These are phyloP conservation scores for Heracleum sosnowskyi DNA, from an alignment of 129 eudicot genomes.

Conservation along the genomic window DNA sequence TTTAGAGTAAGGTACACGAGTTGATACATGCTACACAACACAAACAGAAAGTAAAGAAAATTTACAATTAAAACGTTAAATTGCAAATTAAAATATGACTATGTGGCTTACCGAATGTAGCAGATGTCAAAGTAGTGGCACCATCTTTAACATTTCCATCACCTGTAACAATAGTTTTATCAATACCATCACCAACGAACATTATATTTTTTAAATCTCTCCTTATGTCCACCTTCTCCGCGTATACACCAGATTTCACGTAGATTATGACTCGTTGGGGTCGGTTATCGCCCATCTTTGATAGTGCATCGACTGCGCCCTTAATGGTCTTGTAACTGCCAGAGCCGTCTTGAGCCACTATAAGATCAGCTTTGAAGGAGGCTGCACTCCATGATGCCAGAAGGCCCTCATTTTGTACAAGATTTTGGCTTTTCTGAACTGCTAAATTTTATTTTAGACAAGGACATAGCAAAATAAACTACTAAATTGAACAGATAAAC, in stretches of 20 bases:
- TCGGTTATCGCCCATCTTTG: conserved; percentile 14
- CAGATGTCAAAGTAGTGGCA: conserved; percentile 35
- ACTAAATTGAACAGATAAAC: background rate
- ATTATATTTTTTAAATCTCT: conserved; percentile 31
- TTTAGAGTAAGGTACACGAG: too few species aligned
- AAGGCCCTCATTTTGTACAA: conserved; percentile 8
- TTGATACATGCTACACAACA: background rate
- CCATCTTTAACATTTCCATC: conserved; percentile 35
- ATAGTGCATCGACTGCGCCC: conserved; percentile 28
- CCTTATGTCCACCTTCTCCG: conserved; percentile 38
- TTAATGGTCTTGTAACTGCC: conserved; percentile 33
- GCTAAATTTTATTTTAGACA: background rate
- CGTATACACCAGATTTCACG: conserved; percentile 45
- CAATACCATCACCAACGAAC: conserved; percentile 55
- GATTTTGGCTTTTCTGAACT: background rate
- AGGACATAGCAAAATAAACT: background rate
- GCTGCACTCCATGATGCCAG: conserved; percentile 42
- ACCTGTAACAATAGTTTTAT: conserved; percentile 38
- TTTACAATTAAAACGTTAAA: background rate
- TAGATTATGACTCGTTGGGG: conserved; percentile 23
- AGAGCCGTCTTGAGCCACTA: conserved; percentile 53
- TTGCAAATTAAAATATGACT: background rate
- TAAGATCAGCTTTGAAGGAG: conserved; percentile 33
- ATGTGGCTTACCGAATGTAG: conserved; percentile 38
- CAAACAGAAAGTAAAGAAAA: background rate